Evolutionary conservation across 225 moss, liverwort and hornwort species (phyloP).

Genomic region (Anthoceros angustus): DNA sequence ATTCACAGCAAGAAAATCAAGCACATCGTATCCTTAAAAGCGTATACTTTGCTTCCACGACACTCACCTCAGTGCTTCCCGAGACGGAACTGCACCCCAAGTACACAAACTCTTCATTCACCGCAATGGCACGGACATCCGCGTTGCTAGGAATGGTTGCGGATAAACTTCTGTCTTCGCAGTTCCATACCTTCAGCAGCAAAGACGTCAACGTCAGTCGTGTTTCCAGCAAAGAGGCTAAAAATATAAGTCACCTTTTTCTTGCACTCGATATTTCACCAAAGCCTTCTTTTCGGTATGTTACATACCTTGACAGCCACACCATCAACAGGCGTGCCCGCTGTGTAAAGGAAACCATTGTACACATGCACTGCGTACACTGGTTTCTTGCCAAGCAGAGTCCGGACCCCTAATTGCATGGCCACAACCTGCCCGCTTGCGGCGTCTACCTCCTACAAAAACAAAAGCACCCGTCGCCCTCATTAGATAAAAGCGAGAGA

Average conservation of each 20-base stretch:
- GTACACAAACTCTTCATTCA: conserved; percentile 37
- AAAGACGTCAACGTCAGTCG: neutral
- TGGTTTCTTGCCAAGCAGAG: conserved; percentile 25
- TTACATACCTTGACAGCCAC: conserved; percentile 33
- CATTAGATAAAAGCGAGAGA: neutral
- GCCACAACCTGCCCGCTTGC: conserved; percentile 13
- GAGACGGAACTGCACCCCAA: conserved; percentile 17
- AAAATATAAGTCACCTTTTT: neutral
- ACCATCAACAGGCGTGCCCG: conserved; percentile 32
- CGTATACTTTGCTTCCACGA: neutral
- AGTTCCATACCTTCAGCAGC: conserved; percentile 24
- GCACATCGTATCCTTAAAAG: neutral
- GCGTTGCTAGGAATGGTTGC: conserved; percentile 20
- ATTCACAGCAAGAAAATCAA: neutral
- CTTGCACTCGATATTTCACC: neutral
- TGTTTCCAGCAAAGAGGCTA: too few species aligned
- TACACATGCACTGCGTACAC: conserved; percentile 25
- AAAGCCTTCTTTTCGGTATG: neutral
- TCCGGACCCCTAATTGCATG: conserved; percentile 22
- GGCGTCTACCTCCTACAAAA: conserved; percentile 29
- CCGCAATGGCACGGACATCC: conserved; percentile 32
- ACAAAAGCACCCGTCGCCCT: neutral
- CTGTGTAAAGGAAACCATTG: conserved; percentile 22
- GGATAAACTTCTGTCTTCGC: conserved; percentile 19
- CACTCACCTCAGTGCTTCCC: conserved; percentile 29